phyloP scores from a whole-genome alignment of 164 flowering plant species.

The Aristolochia contorta region DNA sequence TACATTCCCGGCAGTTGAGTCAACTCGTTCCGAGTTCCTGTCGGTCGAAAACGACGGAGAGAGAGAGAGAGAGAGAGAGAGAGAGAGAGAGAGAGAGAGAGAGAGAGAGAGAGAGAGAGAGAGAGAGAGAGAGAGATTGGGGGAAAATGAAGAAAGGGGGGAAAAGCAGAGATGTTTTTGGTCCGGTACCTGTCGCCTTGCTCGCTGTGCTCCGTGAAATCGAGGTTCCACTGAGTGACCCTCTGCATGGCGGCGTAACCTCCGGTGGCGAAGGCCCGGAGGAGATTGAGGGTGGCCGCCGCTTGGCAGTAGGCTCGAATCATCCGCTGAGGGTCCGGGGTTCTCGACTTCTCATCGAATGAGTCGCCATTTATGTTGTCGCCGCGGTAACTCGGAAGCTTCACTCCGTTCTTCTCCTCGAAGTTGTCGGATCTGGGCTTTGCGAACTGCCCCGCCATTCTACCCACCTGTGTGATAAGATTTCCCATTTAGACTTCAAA shows the following conservation, averaged over 20 bases:
- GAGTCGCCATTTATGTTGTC: conserved; percentile 85
- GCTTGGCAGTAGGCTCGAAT: conserved; percentile 79
- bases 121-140: not conserved
- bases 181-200: conserved; percentile 69
- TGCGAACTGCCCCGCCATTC: conserved; percentile 98
- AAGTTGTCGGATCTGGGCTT: conserved; percentile 79
- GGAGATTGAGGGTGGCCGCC: conserved; percentile 76
- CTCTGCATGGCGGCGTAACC: conserved; percentile 98
- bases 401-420: conserved; percentile 80
- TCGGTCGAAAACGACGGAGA: too few relatives aligned
- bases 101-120: not conserved
- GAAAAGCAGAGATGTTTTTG: too few relatives aligned
- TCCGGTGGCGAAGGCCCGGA: conserved; percentile 90
- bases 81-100: not conserved
- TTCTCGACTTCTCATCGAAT: conserved; percentile 59
- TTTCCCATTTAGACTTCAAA: too few relatives aligned
- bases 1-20: too few relatives aligned
- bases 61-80: not conserved
- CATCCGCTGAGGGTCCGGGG: conserved; percentile 85
- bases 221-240: conserved; percentile 87
- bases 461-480: conserved; percentile 49
- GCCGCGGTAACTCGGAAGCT: conserved; percentile 90
- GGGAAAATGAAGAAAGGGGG: too few relatives aligned
- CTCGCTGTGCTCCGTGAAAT: conserved; percentile 81
- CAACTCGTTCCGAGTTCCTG: too few relatives aligned